Evolutionary conservation across 1,284 basidiomycete genomes (phyloP).

Genomic region (Sanghuangporus sanghuang): DNA sequence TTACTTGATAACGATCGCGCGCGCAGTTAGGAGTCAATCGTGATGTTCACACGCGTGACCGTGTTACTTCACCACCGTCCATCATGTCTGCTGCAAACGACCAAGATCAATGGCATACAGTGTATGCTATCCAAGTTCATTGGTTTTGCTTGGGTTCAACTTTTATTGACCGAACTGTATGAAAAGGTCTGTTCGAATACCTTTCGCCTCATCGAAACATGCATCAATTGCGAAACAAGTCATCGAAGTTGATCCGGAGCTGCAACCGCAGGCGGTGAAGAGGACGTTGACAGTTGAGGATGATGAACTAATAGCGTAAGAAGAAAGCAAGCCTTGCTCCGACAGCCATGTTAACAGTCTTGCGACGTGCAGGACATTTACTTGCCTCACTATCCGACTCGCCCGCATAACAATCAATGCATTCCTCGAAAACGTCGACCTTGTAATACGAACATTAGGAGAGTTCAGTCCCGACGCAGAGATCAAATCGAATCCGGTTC

Average conservation of each 20-base stretch:
- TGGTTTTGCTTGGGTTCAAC: neutral
- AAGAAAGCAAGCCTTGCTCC: too few species aligned
- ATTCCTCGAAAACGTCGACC: conserved; percentile 83
- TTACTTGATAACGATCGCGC: neutral
- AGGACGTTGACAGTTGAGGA: conserved; percentile 62
- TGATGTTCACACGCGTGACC: neutral
- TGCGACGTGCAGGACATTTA: conserved; percentile 52
- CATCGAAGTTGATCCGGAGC: conserved; percentile 81
- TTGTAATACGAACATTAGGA: conserved; percentile 77
- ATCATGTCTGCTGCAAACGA: neutral
- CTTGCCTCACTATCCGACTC: conserved; percentile 75
- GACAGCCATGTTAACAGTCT: too few species aligned
- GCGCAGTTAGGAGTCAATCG: neutral
- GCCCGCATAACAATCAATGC: conserved; percentile 77
- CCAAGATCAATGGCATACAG: neutral
- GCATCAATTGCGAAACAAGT: conserved; percentile 74
- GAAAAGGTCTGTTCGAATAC: conserved; percentile 65
- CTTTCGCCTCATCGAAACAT: conserved; percentile 68
- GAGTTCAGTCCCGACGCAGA: conserved; percentile 66
- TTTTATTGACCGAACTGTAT: neutral
- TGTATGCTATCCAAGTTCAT: neutral
- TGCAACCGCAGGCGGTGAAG: conserved; percentile 75
- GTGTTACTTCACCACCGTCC: neutral
- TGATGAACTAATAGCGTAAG: conserved; percentile 65
- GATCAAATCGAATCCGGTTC: conserved; percentile 11